Base-by-base conservation (phyloP, 2,329 filamentous ascomycete genomes). In the Aspergillus brasiliensis region DNA sequence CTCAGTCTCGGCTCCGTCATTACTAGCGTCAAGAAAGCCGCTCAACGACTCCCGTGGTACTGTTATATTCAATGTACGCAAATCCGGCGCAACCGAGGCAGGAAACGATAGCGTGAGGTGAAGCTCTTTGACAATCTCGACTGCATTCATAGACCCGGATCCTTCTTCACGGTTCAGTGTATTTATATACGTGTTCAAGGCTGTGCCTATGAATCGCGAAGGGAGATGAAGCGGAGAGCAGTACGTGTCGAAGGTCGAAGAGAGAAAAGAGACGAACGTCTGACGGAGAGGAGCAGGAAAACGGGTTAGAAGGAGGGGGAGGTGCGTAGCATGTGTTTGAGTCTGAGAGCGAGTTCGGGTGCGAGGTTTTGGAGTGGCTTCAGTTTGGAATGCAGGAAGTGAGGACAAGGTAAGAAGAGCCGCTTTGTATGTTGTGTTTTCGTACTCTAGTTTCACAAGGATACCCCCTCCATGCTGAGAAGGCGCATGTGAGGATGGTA, bases 241-340 rank as follows among this genome's bases (percentile, higher is more conserved):
- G 61, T 81, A 80, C 3, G 80, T 75, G 62, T 85, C 83, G 66
- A 85, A 85, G 58, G 74, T 79, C 1, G 78, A 73, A 5, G 76
- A 71, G 13, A 85, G 67, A 65, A 84, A 84, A 13, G 78, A 71
- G 53, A 82, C 68, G 55, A 85, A 78, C 2, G 76, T 75, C 38
- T 83, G 80, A 4, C 82, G 78, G 10, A 84, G 70, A 0, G 78
- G 70, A 34, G 75, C 80, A 2, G 83, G 82, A 68, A 84, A 79
- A 60, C 81, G 80, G 3, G 82, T 78, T 42, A 85, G 68, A 13
- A 85, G 71, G 13, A 85, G 68, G 0, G 83, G 83, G 3, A 85
- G 75, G 15, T 77, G 71, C 1, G 82, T 84, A 51, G 81, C 81
- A 23, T 51, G 46, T 57, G 47, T 49, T 38, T 48, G 49, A 13